Base-by-base conservation (phyloP, 1,139 yeast species). In the Kurtzmaniella quercitrusa region DNA sequence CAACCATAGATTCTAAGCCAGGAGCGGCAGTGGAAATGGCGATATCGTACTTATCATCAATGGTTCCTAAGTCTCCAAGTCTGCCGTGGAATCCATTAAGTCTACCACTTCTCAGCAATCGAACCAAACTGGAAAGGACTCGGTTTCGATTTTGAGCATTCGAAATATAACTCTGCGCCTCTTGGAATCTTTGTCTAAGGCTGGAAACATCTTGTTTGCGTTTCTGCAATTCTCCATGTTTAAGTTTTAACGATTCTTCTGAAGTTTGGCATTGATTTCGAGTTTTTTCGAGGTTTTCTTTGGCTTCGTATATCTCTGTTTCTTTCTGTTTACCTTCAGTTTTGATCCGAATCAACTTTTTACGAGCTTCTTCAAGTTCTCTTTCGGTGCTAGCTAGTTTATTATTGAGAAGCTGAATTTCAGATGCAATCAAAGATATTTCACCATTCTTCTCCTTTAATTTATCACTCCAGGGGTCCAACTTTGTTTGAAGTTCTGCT, bases 11-110 rank as follows among this genome's bases (percentile, higher is more conserved):
- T 58, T 91, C 95, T 46, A 94, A 70, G 9, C 93, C 83, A 1
- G 96, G 91, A 54, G 95, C 89, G 0, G 97, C 98, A 0, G 98
- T 93, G 0, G 98, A 90, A 18, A 94, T 81, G 0, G 98, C 98
- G 42, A 90, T 77, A 63, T 94, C 98, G 60, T 86, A 94, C 55
- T 78, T 76, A 52, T 85, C 88, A 57, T 89, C 96, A 51, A 93
- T 93, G 1, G 79, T 75, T 14, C 97, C 99, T 41, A 94, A 68
- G 52, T 88, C 95, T 14, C 98, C 99, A 16, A 94, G 67, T 46
- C 97, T 73, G 0, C 98, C 98, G 59, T 87, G 76, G 53, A 91
- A 89, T 0, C 98, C 98, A 14, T 72, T 70, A 34, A 94, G 79
- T 58, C 97, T 77, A 11, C 98, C 98, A 2, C 95, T 77, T 46